These are phyloP conservation scores for Gynandropsis gynandra DNA, from an alignment of 345 rosid species.

Conservation along the genomic window DNA sequence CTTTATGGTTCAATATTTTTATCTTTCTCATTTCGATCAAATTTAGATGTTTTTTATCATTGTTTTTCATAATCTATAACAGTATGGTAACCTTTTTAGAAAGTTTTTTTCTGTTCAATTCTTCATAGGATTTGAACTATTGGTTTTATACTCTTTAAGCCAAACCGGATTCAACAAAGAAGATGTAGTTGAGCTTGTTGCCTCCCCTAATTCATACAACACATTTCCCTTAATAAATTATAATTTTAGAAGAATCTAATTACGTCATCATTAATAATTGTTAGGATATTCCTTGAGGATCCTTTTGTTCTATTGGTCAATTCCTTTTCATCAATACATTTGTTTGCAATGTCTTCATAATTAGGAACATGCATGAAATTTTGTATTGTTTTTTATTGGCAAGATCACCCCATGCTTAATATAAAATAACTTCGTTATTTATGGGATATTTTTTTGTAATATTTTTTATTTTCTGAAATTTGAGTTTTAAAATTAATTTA, in stretches of 20 bases:
- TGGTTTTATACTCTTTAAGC: no score
- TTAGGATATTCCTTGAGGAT: slow-evolving; percentile 25
- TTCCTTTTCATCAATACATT: slow-evolving; percentile 2
- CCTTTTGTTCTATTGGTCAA: slow-evolving; percentile 8
- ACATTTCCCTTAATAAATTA: slow-evolving; percentile 7
- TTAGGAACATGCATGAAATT: slow-evolving; percentile 14
- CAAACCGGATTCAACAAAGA: no score
- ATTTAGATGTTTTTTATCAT: no score
- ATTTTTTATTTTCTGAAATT: neutral
- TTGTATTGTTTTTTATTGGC: slow-evolving; percentile 10
- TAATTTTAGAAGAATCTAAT: slow-evolving; percentile 19
- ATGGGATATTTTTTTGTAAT: neutral
- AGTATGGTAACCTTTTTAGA: no score
- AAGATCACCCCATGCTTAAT: slow-evolving; percentile 14
- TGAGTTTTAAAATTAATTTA: neutral
- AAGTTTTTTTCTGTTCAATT: no score
- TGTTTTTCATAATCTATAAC: no score
- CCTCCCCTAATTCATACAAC: neutral
- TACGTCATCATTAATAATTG: slow-evolving; percentile 15
- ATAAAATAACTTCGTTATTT: no score
- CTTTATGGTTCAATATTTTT: no score
- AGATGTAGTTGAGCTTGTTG: slow-evolving; percentile 16
- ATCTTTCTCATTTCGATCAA: no score
- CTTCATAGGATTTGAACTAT: no score
- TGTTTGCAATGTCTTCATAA: slow-evolving; percentile 24